Evolutionary conservation across 306 rosid species (phyloP), one percentile per base, ranked within the genome.

Genomic region (Cucurbita argyrosperma): DNA sequence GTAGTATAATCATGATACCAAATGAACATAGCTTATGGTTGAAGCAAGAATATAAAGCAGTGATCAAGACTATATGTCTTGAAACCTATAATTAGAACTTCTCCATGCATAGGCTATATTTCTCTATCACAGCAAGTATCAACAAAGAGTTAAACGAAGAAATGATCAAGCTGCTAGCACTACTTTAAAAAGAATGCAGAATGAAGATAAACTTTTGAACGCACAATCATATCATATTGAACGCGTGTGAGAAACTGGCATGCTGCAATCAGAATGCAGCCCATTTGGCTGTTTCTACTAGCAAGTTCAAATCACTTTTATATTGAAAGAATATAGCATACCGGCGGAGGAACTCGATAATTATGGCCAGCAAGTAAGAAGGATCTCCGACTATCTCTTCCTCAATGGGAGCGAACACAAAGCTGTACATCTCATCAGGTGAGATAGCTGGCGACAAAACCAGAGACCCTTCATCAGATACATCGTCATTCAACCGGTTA

Each of bases 321-420:
- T 45, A 73, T 42, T 45, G 50, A 18, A 67, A 67, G 62, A 42
- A 55, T 72, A 61, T 49, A 35, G 59, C 84, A 74, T 79, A 94
- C 99, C 96, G 82, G 82, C 79, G 90, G 79, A 94, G 92, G 84
- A 91, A 91, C 87, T 91, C 96, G 39, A 89, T 76, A 72, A 91
- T 82, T 82, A 91, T 82, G 37, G 96, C 77, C 83, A 89, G 91
- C 91, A 91, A 87, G 87, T 94, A 94, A 21, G 95, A 88, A 71
- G 90, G 92, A 56, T 91, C 99, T 74, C 97, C 96, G 4, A 88
- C 88, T 90, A 87, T 89, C 88, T 94, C 97, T 82, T 94, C 99
- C 83, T 94, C 96, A 12, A 85, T 83, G 37, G 95, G 88, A 57
- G 92, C 85, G 70, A 91, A 94, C 77, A 94, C 88, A 83, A 83